These are phyloP conservation scores for Fermentozyma sake DNA, from an alignment of 1,139 yeast species.

Conservation along the genomic window DNA sequence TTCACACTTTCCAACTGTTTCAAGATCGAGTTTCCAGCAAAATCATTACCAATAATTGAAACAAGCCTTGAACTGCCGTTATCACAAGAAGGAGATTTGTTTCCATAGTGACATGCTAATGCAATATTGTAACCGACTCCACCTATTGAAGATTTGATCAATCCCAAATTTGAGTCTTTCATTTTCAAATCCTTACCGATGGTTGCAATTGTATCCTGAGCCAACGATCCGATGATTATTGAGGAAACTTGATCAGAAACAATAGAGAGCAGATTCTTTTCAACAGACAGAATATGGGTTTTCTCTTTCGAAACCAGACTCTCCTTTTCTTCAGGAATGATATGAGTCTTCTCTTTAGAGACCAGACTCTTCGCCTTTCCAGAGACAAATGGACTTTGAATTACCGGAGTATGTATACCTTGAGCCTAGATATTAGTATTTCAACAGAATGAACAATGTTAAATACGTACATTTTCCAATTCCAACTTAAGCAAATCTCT, in stretches of 20 bases:
- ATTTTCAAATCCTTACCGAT: constrained; percentile 25
- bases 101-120: constrained; percentile 39
- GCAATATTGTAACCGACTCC: constrained; percentile 85
- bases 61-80: constrained; percentile 35
- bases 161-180: constrained; percentile 75
- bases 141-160: constrained; percentile 55
- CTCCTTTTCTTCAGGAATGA: not conserved
- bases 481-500: constrained; percentile 41
- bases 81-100: constrained; percentile 4
- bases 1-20: constrained; percentile 19
- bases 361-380: constrained; percentile 1
- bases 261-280: not conserved
- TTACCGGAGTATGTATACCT: constrained; percentile 1
- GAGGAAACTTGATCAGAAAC: constrained; percentile 15
- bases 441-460: constrained; percentile 1
- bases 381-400: too few species aligned
- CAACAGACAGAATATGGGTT: not conserved
- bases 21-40: constrained; percentile 43
- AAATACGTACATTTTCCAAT: constrained; percentile 12
- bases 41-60: constrained; percentile 58
- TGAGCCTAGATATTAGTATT: not conserved
- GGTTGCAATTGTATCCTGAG: constrained; percentile 63
- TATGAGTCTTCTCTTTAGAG: not conserved
- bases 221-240: constrained; percentile 69
- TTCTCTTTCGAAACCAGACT: not conserved